Evolutionary conservation across 768 basidiomycete genomes (phyloP).

Genomic region (Peribolospora baueri): DNA sequence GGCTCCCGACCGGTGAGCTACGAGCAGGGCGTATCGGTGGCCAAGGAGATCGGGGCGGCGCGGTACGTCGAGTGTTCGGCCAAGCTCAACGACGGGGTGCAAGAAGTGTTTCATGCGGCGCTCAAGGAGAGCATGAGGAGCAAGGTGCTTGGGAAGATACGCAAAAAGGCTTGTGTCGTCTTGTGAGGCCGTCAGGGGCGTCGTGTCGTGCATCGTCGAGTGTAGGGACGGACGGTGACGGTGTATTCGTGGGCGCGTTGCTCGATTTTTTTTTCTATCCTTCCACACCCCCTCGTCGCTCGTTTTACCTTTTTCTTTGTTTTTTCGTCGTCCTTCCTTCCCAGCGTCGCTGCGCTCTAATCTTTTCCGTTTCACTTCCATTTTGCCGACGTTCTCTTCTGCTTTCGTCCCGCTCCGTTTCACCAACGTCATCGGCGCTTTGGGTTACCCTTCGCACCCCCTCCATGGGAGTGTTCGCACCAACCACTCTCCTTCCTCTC

Average conservation of each 20-base stretch:
- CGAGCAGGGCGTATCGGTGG: conserved; percentile 61
- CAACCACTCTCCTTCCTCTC: too few relatives aligned
- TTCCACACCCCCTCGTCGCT: not conserved
- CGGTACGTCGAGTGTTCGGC: conserved; percentile 84
- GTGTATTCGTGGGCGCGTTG: not conserved
- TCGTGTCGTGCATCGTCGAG: not conserved
- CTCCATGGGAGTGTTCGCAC: too few relatives aligned
- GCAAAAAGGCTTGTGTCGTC: conserved; percentile 6
- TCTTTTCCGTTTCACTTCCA: not conserved
- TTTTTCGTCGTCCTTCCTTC: not conserved
- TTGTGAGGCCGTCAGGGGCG: not conserved
- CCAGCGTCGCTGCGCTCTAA: not conserved
- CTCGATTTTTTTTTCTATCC: not conserved
- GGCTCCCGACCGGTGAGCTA: conserved; percentile 43
- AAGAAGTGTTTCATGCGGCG: conserved; percentile 75
- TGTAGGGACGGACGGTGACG: not conserved
- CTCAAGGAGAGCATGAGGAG: conserved; percentile 68
- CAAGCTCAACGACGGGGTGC: conserved; percentile 69
- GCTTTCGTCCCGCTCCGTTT: not conserved
- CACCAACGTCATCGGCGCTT: not conserved
- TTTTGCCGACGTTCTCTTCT: not conserved
- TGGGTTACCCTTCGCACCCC: too few relatives aligned
- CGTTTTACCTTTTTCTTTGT: not conserved
- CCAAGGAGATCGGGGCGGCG: conserved; percentile 67
- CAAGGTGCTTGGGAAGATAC: conserved; percentile 36